Percentiles rank a stretch among this genome's conserved stretches.
These are phyloP conservation scores for Pyrenula massariospora DNA, from an alignment of 495 filamentous ascomycete species.

Conservation along the genomic window DNA sequence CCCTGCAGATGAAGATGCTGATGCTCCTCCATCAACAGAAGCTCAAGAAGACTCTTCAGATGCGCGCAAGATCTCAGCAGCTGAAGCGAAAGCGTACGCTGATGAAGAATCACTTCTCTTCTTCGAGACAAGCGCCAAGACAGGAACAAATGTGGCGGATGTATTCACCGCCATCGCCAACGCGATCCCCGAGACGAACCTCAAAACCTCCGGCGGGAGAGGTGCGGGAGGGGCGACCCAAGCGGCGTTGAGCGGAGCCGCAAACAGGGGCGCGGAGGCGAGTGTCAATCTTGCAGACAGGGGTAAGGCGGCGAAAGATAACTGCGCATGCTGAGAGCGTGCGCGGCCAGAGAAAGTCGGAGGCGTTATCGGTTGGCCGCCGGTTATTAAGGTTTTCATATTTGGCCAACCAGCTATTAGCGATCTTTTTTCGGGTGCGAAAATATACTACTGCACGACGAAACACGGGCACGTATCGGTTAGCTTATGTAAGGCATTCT, in stretches of 20 bases:
- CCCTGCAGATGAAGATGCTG: conserved; percentile 15
- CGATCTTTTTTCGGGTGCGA: too few species aligned
- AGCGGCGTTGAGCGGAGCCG: conserved; percentile 20
- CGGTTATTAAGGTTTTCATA: too few species aligned
- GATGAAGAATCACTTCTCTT: conserved; percentile 90
- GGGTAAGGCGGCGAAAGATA: conserved; percentile 49
- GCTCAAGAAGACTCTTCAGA: conserved; percentile 47
- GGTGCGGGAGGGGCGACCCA: conserved; percentile 36
- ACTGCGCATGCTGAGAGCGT: not conserved
- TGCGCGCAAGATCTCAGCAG: conserved; percentile 73
- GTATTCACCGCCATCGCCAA: conserved; percentile 99
- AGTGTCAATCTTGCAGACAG: conserved; percentile 59
- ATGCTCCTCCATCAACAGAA: conserved; percentile 10
- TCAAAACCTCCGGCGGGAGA: conserved; percentile 68
- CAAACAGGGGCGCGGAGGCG: conserved; percentile 32
- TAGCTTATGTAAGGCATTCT: too few species aligned
- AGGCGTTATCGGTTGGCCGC: too few species aligned
- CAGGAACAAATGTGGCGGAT: conserved; percentile 81
- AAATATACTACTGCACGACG: too few species aligned
- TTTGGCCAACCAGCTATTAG: too few species aligned
- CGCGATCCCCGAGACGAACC: conserved; percentile 86
- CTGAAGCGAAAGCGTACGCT: conserved; percentile 85
- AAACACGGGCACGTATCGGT: too few species aligned
- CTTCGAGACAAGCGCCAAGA: conserved; percentile 97
- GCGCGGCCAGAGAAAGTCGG: not conserved